Evolutionary conservation across 331 rosid species (phyloP).

Genomic region (Pyracantha coccinea): DNA sequence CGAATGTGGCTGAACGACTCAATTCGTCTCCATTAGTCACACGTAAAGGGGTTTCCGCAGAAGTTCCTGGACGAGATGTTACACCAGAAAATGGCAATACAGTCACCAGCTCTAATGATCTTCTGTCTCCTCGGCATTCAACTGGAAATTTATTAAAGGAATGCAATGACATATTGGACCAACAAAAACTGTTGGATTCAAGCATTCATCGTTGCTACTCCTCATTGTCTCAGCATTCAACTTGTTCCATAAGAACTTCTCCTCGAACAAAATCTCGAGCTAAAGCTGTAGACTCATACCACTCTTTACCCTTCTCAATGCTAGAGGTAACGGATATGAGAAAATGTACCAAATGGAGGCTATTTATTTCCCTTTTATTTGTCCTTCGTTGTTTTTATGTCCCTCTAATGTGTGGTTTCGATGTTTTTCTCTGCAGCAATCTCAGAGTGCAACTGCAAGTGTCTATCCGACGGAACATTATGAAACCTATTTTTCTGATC

Average conservation of each 20-base stretch:
- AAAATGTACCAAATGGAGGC: background rate
- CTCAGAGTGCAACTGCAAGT: slow-evolving; percentile 38
- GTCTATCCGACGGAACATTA: slow-evolving; percentile 50
- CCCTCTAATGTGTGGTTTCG: slow-evolving; percentile 18
- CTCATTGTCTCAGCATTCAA: slow-evolving; percentile 58
- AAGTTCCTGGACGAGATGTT: slow-evolving; percentile 13
- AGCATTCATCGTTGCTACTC: slow-evolving; percentile 67
- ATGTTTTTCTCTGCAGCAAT: slow-evolving; percentile 43
- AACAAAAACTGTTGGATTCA: slow-evolving; percentile 43
- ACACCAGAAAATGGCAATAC: slow-evolving; percentile 30
- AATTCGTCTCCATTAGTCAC: background rate
- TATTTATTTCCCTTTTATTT: slow-evolving; percentile 3
- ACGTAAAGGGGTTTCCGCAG: background rate
- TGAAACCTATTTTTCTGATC: slow-evolving; percentile 31
- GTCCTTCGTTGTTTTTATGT: background rate
- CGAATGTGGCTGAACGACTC: slow-evolving; percentile 24
- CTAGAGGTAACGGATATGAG: slow-evolving; percentile 51
- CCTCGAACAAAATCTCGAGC: slow-evolving; percentile 26
- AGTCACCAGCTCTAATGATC: slow-evolving; percentile 19
- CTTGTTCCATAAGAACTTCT: slow-evolving; percentile 43
- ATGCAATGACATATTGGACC: slow-evolving; percentile 29
- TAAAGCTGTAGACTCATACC: slow-evolving; percentile 59
- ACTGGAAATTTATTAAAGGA: slow-evolving; percentile 26
- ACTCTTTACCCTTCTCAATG: slow-evolving; percentile 87
- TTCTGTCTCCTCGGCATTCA: slow-evolving; percentile 31